These are phyloP conservation scores for Suillus plorans DNA, from an alignment of 768 basidiomycete species.

Conservation along the genomic window DNA sequence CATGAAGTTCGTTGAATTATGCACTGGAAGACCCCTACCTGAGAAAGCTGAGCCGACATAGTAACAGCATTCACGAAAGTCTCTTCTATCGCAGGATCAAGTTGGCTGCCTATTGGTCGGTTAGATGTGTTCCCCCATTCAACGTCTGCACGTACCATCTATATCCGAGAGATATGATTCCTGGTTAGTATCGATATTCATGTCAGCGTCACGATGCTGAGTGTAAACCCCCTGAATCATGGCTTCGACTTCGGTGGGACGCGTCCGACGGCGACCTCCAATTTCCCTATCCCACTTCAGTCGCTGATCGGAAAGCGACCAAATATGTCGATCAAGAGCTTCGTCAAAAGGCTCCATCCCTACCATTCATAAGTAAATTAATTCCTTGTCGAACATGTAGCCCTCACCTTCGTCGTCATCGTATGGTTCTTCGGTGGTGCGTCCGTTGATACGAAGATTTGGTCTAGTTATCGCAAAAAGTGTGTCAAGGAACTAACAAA, in stretches of 20 bases:
- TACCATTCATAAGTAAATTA: conserved; percentile 23
- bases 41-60: conserved; percentile 47
- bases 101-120: conserved; percentile 19
- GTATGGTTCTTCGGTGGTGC: conserved; percentile 65
- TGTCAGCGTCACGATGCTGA: conserved; percentile 32
- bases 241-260: conserved; percentile 53
- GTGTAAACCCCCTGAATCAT: conserved; percentile 39
- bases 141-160: conserved; percentile 11
- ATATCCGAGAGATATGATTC: background rate
- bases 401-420: conserved; percentile 52
- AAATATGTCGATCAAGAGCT: conserved; percentile 77
- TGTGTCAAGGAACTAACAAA: conserved; percentile 55
- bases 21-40: conserved; percentile 37
- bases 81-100: conserved; percentile 24
- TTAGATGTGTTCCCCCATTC: background rate
- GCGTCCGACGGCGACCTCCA: conserved; percentile 61
- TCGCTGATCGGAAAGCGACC: conserved; percentile 74
- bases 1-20: background rate
- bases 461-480: conserved; percentile 62
- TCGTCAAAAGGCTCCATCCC: conserved; percentile 85
- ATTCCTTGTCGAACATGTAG: background rate
- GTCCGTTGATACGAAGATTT: conserved; percentile 81
- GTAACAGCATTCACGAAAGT: conserved; percentile 36
- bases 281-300: conserved; percentile 75
- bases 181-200: conserved; percentile 21